Percentiles rank a stretch among this genome's conserved stretches.
Evolutionary conservation across 495 filamentous ascomycete genomes (phyloP).

Genomic region (Xeromyces bisporus): DNA sequence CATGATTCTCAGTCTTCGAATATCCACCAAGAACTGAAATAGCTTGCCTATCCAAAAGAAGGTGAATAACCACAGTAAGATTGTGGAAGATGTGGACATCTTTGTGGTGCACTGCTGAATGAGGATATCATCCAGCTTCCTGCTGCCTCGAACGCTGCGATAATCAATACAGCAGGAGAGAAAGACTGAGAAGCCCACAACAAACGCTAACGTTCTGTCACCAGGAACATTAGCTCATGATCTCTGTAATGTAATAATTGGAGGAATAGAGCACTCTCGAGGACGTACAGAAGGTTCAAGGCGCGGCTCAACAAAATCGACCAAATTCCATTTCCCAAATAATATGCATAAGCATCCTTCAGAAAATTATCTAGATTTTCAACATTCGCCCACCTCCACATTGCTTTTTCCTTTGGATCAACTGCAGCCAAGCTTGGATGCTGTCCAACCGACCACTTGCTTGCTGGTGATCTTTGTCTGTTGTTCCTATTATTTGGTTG

Average conservation of each 20-base stretch:
- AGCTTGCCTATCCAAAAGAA: constrained; percentile 74
- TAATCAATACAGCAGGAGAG: constrained; percentile 82
- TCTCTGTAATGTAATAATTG: neutral
- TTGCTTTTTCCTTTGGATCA: constrained; percentile 64
- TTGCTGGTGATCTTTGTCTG: constrained; percentile 8
- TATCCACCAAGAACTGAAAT: constrained; percentile 56
- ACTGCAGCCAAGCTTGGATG: constrained; percentile 30
- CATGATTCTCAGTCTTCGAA: constrained; percentile 57
- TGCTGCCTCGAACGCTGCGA: constrained; percentile 51
- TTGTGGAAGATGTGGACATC: constrained; percentile 65
- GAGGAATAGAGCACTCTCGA: neutral
- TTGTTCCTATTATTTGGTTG: constrained; percentile 35
- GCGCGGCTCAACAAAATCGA: constrained; percentile 60
- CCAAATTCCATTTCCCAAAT: constrained; percentile 69
- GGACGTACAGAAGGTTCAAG: constrained; percentile 57
- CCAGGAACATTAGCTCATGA: constrained; percentile 2
- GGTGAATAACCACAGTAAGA: constrained; percentile 72
- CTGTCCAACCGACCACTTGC: constrained; percentile 19
- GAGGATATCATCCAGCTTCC: constrained; percentile 57
- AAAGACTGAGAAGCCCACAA: constrained; percentile 71
- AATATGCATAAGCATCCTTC: constrained; percentile 81
- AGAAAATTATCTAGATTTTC: constrained; percentile 84
- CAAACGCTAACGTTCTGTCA: constrained; percentile 51
- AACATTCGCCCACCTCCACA: constrained; percentile 94
- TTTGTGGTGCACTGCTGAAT: constrained; percentile 70